Evolutionary conservation across 2,329 filamentous ascomycete species (phyloP), one percentile per base, ranked within the genome.

Genomic region (Microcera coccophila): DNA sequence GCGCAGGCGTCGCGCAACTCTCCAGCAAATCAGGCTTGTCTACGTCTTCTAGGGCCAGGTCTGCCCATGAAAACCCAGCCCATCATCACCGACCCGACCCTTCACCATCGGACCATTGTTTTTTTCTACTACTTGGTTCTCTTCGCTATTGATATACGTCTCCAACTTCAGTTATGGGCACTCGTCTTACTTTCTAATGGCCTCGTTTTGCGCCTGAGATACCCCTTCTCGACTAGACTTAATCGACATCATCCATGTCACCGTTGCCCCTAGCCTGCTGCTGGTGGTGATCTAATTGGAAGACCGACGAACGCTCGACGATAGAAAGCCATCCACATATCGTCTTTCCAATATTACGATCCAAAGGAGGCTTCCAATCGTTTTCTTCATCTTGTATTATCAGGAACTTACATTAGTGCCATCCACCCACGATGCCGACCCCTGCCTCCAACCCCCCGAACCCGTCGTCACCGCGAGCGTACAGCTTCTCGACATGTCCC

Each of bases 361-460:
- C 9, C 24, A 28, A 14, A 9, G 24, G 9, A 28, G n/a, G n/a
- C n/a, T n/a, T n/a, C n/a, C n/a, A n/a, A n/a, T n/a, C n/a, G n/a
- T n/a, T n/a, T n/a, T n/a, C n/a, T 28, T 28, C 16, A 41, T 34
- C 17, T 19, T 45, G n/a, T 38, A 28, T 28, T 14, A 14, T 14
- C 24, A 14, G 24, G 9, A 28, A 28, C 14, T 28, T 28, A 14
- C 24, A 9, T 28, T 14, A 28, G 9, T 37, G 14, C 19, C 22
- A 10, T 36, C 37, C 14, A 31, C 19, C 22, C 29, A 67, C 43
- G 50, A 74, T 74, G 71, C 71, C 71, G 48, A 73, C 70, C 18
- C 71, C 71, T 44, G 72, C 71, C 14, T 65, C 67, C 40, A 68
- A 69, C 53, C 64, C 65, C 36, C 60, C 66, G 34, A 61, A 65